phyloP scores from a whole-genome alignment of 352 stramenopile species.

The Phytophthora hybrid region DNA sequence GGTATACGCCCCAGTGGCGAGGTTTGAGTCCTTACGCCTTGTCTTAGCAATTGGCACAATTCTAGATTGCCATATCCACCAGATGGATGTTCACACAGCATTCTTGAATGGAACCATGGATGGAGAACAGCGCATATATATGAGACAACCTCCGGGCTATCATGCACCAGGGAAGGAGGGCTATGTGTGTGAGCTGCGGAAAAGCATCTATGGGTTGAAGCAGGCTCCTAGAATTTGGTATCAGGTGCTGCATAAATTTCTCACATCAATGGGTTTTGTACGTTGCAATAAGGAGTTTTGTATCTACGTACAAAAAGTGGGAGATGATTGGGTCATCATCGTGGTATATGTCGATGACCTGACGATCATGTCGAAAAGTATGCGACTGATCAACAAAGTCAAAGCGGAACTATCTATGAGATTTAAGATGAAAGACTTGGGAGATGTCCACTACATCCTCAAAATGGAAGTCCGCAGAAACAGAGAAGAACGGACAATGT shows the following conservation, averaged over 20 bases:
- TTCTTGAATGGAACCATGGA: too few relatives aligned
- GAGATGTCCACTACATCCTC: slow-evolving; percentile 15
- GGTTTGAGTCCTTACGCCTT: too few relatives aligned
- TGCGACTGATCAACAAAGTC: slow-evolving; percentile 22
- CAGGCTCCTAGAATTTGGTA: slow-evolving; percentile 24
- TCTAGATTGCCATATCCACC: too few relatives aligned
- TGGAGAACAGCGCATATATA: too few relatives aligned
- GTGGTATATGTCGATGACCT: slow-evolving; percentile 29
- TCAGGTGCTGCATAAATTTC: slow-evolving; percentile 21
- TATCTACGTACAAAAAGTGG: slow-evolving; percentile 29
- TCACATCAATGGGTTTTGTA: slow-evolving; percentile 22
- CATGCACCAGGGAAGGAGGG: too few relatives aligned
- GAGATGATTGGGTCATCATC: slow-evolving; percentile 16
- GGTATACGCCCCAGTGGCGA: too few relatives aligned
- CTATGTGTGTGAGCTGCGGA: too few relatives aligned
- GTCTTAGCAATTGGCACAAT: too few relatives aligned
- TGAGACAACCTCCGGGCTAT: too few relatives aligned
- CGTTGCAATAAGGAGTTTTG: slow-evolving; percentile 26
- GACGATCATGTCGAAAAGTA: slow-evolving; percentile 12
- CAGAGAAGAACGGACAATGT: slow-evolving; percentile 5
- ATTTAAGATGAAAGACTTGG: slow-evolving; percentile 42
- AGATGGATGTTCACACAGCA: too few relatives aligned
- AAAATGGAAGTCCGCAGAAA: slow-evolving; percentile 18
- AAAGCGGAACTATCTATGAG: slow-evolving; percentile 30
- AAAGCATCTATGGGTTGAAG: slow-evolving; percentile 8